Evolutionary conservation across 805 yeast species (phyloP).

Genomic region (Cyberlindnera suaveolens): DNA sequence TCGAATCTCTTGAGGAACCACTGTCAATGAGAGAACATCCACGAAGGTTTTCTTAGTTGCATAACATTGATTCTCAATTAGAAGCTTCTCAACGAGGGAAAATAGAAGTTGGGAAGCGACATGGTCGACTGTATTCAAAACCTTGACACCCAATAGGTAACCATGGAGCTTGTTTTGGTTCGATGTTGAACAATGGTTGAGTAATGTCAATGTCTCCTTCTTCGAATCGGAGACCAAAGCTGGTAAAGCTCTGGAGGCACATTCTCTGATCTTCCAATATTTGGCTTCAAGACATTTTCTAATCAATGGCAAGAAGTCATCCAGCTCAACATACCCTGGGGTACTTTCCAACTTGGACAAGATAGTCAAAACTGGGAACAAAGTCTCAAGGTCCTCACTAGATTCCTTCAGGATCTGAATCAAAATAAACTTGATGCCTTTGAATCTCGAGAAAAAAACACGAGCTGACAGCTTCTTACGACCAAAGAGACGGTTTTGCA

Average conservation of each 20-base stretch:
- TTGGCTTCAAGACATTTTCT: slow-evolving; percentile 41
- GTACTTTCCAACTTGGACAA: slow-evolving; percentile 63
- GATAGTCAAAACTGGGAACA: slow-evolving; percentile 72
- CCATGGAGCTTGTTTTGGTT: slow-evolving; percentile 57
- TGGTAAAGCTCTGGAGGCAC: slow-evolving; percentile 70
- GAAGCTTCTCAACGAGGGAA: slow-evolving; percentile 1
- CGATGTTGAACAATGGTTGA: slow-evolving; percentile 15
- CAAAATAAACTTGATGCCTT: slow-evolving; percentile 45
- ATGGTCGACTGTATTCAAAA: slow-evolving; percentile 19
- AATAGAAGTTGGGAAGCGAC: slow-evolving; percentile 1
- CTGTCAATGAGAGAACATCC: slow-evolving; percentile 10
- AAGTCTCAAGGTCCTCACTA: slow-evolving; percentile 43
- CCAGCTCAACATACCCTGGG: slow-evolving; percentile 45
- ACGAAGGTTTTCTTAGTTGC: slow-evolving; percentile 30
- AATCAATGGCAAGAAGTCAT: slow-evolving; percentile 45
- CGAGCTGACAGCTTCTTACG: slow-evolving; percentile 49
- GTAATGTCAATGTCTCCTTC: slow-evolving; percentile 24
- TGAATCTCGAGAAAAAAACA: slow-evolving; percentile 63
- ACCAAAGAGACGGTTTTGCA: slow-evolving; percentile 79
- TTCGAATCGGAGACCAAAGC: slow-evolving; percentile 35
- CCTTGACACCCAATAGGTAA: slow-evolving; percentile 40
- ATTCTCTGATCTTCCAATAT: slow-evolving; percentile 82
- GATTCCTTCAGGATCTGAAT: slow-evolving; percentile 34
- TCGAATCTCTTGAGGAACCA: slow-evolving; percentile 7
- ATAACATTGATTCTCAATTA: slow-evolving; percentile 24